Base-by-base conservation (phyloP, 306 rosid genomes). In the Trifolium dubium region DNA sequence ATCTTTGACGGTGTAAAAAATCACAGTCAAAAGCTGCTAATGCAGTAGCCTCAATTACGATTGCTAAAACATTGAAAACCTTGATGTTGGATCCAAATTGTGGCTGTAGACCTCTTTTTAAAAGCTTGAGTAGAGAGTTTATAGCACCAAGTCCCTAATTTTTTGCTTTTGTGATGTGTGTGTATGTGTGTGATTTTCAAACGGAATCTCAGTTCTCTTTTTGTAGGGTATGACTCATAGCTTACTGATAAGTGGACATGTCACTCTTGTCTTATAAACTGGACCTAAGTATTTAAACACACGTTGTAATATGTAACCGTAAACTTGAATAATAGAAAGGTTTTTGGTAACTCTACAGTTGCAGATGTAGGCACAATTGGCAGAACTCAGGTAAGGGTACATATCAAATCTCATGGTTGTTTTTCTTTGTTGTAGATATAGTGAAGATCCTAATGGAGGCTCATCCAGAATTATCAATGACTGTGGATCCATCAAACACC, bases 401-500 rank as follows among this genome's bases (percentile, higher is more conserved):
- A n/a, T n/a, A 44, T 44, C n/a, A 44, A 11, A 44, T 49, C 18
- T 49, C 18, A n/a, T 49, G 18, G 8, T n/a, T 49, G 4, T 49
- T 49, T 63, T 51, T 14, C 37, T 11, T 23, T 86, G 49, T 78
- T 86, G 81, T 83, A 94, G 99, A 88, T 79, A 75, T 92, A 15
- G 51, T 95, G 81, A 86, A 72, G 83, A 85, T 87, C 63, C 84
- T 90, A 13, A 85, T 92, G 92, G 96, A 86, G 76, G 88, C 84
- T 56, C 90, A 92, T 84, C 92, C 93, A 29, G 98, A 86, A 75
- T 67, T 92, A 55, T 81, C 96, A 1, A 90, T 95, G 99, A 95
- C 99, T 0, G 99, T 88, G 49, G 98, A 95, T 83, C 81, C 81
- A 70, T 88, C 93, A 8, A 95, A 95, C 90, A 92, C 99, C 28